Base-by-base conservation (phyloP, 148 eudicot genomes). In the Rhododendron mucronatum region DNA sequence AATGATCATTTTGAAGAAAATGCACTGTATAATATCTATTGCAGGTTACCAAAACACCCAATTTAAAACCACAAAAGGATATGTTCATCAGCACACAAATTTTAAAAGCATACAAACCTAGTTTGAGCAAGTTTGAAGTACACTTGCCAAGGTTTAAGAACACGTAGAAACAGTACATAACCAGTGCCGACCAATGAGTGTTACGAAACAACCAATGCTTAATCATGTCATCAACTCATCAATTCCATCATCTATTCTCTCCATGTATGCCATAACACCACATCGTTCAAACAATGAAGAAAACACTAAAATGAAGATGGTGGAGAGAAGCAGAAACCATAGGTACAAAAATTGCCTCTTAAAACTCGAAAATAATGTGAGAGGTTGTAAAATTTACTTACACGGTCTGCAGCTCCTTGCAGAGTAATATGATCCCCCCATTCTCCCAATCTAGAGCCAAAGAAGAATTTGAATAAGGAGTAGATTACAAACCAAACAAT, bases 361-460 rank as follows among this genome's bases (percentile, higher is more conserved):
- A 71, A 33, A 71, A 71, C 76, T 15, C 2, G 7, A 71, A 26
- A 30, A 71, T 69, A 71, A 71, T 33, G 39, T 33, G 39, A 33
- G 39, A 30, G 33, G 35, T 33, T 33, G 76, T 75, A 39, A 18
- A 55, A 57, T 53, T 57, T 37, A 90, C 93, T 92, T 91, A 94
- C 97, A 71, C 90, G 88, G 86, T 94, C 97, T 75, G 97, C 97
- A 87, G 97, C 97, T 85, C 95, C 97, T 90, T 94, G 97, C 77
- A 94, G 88, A 81, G 97, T 94, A 83, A 94, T 91, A 88, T 94
- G 97, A 91, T 94, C 97, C 84, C 97, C 97, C 97, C 97, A 94
- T 83, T 93, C 97, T 74, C 97, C 95, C 84, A 86, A 73, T 88
- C 97, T 94, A 85, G 82, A 80, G 33, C 10, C 28, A 83, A 61